Evolutionary conservation across 495 filamentous ascomycete species (phyloP), one percentile per base, ranked within the genome.

Genomic region (Penicillium verhagenii): DNA sequence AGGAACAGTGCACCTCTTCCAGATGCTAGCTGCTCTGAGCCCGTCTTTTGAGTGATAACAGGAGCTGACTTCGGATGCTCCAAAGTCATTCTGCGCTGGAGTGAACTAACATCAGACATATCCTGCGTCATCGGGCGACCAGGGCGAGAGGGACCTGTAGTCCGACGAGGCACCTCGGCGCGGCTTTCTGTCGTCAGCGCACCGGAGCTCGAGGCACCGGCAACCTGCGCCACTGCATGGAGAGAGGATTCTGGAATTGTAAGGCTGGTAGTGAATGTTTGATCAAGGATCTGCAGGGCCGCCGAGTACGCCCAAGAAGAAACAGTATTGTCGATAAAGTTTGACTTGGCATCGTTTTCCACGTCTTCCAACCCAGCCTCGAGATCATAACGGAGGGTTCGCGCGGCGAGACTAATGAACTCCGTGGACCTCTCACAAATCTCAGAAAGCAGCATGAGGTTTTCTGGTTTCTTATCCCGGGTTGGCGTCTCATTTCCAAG

Each of bases 271-370:
- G 89, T 89, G 4, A 80, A 81, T 0, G 89, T 96, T 61, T 91
- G 88, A 7, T 82, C 79, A 6, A 96, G 73, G 20, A 96, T 83
- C 57, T 92, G 88, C 60, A 88, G 83, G 8, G 86, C 79, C 21
- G 89, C 86, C 23, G 88, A 84, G 65, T 91, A 96, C 8, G 83
- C 87, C 82, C 93, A 97, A 0, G 91, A 91, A 5, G 85, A 86
- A 8, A 96, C 85, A 4, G 97, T 64, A 60, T 94, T 91, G 61
- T 92, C 88, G 42, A 94, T 82, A 14, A 91, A 70, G 56, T 84
- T 79, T 11, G 63, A 24, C 53, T 74, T 78, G 11, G 53, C 59
- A 24, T 53, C 44, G 23, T 64, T 54, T 6, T 68, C 57, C 50
- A 77, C 72, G 48, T 73, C 69, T 50, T 68, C 49, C 29, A 73